These are phyloP conservation scores for Amphicarpaea edgeworthii DNA, from an alignment of 306 rosid genomes.

Conservation along the genomic window DNA sequence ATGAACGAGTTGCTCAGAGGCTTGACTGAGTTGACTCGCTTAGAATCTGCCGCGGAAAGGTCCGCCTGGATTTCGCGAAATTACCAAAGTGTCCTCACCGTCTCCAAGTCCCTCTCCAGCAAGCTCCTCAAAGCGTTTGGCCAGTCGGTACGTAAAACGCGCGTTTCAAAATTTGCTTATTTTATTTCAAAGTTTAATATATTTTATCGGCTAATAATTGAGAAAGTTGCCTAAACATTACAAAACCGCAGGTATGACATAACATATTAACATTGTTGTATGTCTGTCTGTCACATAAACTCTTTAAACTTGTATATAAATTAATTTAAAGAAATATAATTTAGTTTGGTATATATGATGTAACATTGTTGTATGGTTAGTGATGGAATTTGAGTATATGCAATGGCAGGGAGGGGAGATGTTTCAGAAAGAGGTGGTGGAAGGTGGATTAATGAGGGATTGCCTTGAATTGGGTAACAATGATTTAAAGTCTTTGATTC, in stretches of 20 bases:
- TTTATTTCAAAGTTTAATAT: too few relatives aligned
- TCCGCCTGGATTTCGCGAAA: slow-evolving; percentile 63
- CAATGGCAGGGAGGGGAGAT: slow-evolving; percentile 67
- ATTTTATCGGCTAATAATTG: too few relatives aligned
- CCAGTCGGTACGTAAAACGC: slow-evolving; percentile 69
- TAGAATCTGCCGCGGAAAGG: slow-evolving; percentile 58
- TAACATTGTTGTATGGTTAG: neutral
- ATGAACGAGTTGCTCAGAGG: slow-evolving; percentile 62
- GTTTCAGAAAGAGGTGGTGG: slow-evolving; percentile 69
- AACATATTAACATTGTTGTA: too few relatives aligned
- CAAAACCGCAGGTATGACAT: too few relatives aligned
- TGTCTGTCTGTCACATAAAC: too few relatives aligned
- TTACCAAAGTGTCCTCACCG: slow-evolving; percentile 60
- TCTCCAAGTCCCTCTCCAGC: slow-evolving; percentile 54
- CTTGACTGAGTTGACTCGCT: slow-evolving; percentile 62
- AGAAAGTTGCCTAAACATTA: too few relatives aligned
- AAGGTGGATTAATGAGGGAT: slow-evolving; percentile 80
- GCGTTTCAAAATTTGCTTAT: neutral
- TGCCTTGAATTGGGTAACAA: slow-evolving; percentile 75
- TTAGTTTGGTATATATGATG: too few relatives aligned
- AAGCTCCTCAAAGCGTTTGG: slow-evolving; percentile 64
- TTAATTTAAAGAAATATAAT: too few relatives aligned
- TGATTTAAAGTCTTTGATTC: slow-evolving; percentile 71
- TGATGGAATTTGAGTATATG: slow-evolving; percentile 8
- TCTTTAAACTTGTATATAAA: too few relatives aligned